phyloP scores from a whole-genome alignment of 208 protist species.

The Angomonas desouzai region DNA sequence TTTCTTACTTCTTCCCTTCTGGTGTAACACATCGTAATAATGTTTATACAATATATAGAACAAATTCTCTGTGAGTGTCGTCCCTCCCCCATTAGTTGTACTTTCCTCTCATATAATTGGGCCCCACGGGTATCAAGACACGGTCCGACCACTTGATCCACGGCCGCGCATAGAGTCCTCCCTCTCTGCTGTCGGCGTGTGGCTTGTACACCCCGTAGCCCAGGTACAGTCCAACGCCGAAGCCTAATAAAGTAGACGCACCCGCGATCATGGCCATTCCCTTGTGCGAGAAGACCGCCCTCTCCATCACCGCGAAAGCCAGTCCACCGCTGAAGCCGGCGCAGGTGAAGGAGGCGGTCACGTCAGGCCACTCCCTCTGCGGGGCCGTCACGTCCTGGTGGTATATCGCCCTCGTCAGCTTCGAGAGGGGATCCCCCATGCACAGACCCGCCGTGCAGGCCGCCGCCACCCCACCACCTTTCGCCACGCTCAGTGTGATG shows the following conservation, averaged over 20 bases:
- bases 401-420: slow-evolving; percentile 18
- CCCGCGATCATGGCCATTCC: slow-evolving; percentile 40
- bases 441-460: slow-evolving; percentile 45
- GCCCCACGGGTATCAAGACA: slow-evolving; percentile 33
- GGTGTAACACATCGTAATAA: too few species aligned
- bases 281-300: slow-evolving; percentile 52
- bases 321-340: slow-evolving; percentile 45
- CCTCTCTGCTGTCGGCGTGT: slow-evolving; percentile 43
- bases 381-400: slow-evolving; percentile 42
- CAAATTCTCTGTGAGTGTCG: too few species aligned
- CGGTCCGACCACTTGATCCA: slow-evolving; percentile 45
- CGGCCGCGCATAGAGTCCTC: slow-evolving; percentile 70
- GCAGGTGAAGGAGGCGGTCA: slow-evolving; percentile 30
- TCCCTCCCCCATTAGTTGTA: slow-evolving; percentile 38
- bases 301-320: slow-evolving; percentile 45
- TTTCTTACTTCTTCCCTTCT: too few species aligned
- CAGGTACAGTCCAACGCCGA: slow-evolving; percentile 31
- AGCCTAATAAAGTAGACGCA: slow-evolving; percentile 24
- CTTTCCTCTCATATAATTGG: slow-evolving; percentile 57
- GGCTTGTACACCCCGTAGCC: slow-evolving; percentile 67
- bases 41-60: slow-evolving; percentile 6
- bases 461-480: slow-evolving; percentile 43
- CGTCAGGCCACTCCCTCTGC: slow-evolving; percentile 57
- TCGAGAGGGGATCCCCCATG: slow-evolving; percentile 42
- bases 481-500: slow-evolving; percentile 52